These are phyloP conservation scores for Hirsutella minnesotensis DNA, from an alignment of 2,329 filamentous ascomycete genomes.

Conservation along the genomic window DNA sequence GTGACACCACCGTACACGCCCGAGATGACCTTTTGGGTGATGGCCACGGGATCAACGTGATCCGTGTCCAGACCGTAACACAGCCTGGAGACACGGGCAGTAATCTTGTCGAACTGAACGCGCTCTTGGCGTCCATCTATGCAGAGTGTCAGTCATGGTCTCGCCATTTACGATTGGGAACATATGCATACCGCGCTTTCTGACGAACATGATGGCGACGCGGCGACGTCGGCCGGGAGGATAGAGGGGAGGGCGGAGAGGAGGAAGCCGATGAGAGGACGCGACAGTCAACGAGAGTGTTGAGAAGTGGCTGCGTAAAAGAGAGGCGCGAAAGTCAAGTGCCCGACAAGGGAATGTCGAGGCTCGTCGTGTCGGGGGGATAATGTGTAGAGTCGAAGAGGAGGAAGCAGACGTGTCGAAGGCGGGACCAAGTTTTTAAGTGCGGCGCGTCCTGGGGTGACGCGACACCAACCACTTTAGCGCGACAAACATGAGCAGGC, in stretches of 20 bases:
- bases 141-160: slow-evolving; percentile 14
- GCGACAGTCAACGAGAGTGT: not conserved
- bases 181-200: slow-evolving; percentile 44
- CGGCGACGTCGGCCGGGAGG: slow-evolving; percentile 9
- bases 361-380: not conserved
- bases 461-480: not conserved
- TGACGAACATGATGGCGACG: slow-evolving; percentile 44
- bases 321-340: not conserved
- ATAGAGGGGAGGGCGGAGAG: slow-evolving; percentile 9
- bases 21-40: slow-evolving; percentile 98
- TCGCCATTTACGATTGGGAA: not conserved
- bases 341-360: slow-evolving; percentile 1
- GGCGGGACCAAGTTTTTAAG: not conserved
- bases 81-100: slow-evolving; percentile 89
- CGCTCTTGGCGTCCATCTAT: slow-evolving; percentile 98
- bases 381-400: not conserved
- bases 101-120: slow-evolving; percentile 99
- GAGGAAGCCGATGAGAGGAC: not conserved
- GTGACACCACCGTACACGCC: slow-evolving; percentile 98
- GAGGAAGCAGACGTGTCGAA: not conserved
- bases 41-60: slow-evolving; percentile 94
- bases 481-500: not conserved
- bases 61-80: slow-evolving; percentile 94
- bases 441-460: not conserved
- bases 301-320: too few relatives aligned